Conservation (phyloP, 2,329 filamentous ascomycete genomes). For the Aspergillus felis region DNA sequence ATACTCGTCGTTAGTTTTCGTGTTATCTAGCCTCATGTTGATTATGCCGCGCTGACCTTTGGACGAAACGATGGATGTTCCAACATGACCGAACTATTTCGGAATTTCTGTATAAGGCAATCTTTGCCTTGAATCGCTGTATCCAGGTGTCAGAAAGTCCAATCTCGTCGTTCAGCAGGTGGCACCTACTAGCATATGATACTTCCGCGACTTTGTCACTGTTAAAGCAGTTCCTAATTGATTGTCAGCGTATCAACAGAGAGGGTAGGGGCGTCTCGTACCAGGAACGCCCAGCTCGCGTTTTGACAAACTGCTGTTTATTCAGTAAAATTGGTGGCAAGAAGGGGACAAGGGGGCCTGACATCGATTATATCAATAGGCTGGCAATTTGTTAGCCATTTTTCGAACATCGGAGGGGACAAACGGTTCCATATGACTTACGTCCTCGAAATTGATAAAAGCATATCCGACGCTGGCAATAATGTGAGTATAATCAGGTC, state of each 20-base stretch:
- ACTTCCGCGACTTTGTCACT: conserved; percentile 83
- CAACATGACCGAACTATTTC: conserved; percentile 94
- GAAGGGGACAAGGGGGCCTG: conserved; percentile 30
- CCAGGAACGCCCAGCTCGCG: conserved; percentile 68
- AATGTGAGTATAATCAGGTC: conserved; percentile 2
- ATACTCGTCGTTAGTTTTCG: conserved; percentile 19
- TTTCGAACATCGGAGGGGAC: neutral
- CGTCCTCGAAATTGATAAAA: conserved; percentile 90
- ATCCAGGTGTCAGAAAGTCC: conserved; percentile 23
- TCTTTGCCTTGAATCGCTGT: conserved; percentile 87
- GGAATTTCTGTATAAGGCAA: conserved; percentile 88
- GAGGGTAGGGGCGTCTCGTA: conserved; percentile 23
- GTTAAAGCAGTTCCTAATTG: conserved; percentile 69
- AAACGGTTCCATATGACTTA: conserved; percentile 41
- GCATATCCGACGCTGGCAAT: conserved; percentile 79
- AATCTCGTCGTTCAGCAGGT: neutral
- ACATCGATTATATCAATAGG: conserved; percentile 70
- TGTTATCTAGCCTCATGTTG: neutral
- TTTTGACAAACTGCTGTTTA: conserved; percentile 62
- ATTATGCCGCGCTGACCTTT: conserved; percentile 55
- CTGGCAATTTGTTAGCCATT: conserved; percentile 45
- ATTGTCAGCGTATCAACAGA: conserved; percentile 4
- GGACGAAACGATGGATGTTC: conserved; percentile 78
- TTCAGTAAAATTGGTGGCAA: conserved; percentile 24
- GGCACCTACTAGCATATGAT: conserved; percentile 81